These are phyloP conservation scores for Acacia melanoxylon DNA, from an alignment of 306 rosid genomes.

Conservation along the genomic window DNA sequence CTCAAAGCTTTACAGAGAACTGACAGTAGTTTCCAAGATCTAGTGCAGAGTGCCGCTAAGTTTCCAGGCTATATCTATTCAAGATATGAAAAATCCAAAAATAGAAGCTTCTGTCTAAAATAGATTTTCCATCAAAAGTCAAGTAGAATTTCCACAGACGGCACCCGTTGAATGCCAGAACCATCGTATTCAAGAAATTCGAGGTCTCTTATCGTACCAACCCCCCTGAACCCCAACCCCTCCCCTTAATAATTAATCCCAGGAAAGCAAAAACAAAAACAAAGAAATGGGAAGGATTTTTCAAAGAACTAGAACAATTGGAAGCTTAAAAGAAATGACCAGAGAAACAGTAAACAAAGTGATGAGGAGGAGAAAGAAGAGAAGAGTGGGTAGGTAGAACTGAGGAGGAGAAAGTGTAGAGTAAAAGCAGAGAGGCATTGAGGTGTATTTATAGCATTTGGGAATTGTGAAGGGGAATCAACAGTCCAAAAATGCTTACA, in stretches of 20 bases:
- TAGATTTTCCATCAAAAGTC: slow-evolving; percentile 48
- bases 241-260: slow-evolving; percentile 29
- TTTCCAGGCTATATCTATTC: slow-evolving; percentile 57
- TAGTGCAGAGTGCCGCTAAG: slow-evolving; percentile 33
- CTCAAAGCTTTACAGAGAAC: not conserved
- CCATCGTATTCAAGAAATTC: slow-evolving; percentile 58
- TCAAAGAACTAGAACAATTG: slow-evolving; percentile 5
- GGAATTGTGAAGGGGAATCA: slow-evolving; percentile 35
- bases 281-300: not conserved
- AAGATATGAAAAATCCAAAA: slow-evolving; percentile 88
- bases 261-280: slow-evolving; percentile 8
- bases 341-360: not conserved
- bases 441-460: slow-evolving; percentile 41
- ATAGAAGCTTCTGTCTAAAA: slow-evolving; percentile 69
- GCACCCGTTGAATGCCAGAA: slow-evolving; percentile 58
- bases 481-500: slow-evolving; percentile 48
- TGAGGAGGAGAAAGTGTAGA: slow-evolving; percentile 32
- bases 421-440: slow-evolving; percentile 32
- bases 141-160: slow-evolving; percentile 56
- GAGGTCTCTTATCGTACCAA: slow-evolving; percentile 29
- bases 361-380: slow-evolving; percentile 4
- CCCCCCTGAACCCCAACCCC: slow-evolving; percentile 37
- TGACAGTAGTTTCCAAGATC: not conserved
- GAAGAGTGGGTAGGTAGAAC: not conserved
- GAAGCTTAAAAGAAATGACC: not conserved